These are phyloP conservation scores for Pythium utonaiense DNA, from an alignment of 352 stramenopile genomes.

Conservation along the genomic window DNA sequence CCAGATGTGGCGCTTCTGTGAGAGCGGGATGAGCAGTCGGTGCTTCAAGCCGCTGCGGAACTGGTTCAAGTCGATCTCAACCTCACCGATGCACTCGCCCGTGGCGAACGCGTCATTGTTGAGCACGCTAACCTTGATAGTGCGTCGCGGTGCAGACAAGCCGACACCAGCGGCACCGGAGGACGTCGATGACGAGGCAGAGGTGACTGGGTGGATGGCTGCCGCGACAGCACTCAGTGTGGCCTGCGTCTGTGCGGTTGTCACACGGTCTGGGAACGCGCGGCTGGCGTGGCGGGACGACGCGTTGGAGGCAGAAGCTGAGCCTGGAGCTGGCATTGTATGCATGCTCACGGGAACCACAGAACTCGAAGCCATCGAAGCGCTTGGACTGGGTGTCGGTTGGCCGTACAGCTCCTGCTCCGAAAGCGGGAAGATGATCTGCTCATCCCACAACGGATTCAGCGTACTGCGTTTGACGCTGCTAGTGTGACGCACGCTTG, in stretches of 20 bases:
- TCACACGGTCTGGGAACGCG: conserved; percentile 6
- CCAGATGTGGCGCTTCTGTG: conserved; percentile 45
- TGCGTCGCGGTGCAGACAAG: conserved; percentile 17
- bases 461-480: conserved; percentile 34
- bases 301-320: conserved; percentile 1
- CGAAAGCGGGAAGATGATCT: conserved; percentile 26
- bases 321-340: background rate
- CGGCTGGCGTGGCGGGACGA: conserved; percentile 21
- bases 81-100: conserved; percentile 47
- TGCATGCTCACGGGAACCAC: background rate
- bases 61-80: conserved; percentile 44
- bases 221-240: conserved; percentile 12
- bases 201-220: conserved; percentile 6
- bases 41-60: conserved; percentile 31
- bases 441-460: conserved; percentile 35
- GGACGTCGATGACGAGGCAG: background rate
- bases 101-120: conserved; percentile 55
- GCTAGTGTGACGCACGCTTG: conserved; percentile 33
- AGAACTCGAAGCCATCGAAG: background rate
- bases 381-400: background rate
- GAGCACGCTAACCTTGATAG: conserved; percentile 44
- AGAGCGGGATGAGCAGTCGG: conserved; percentile 42
- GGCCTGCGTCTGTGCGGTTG: background rate
- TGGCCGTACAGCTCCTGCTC: conserved; percentile 27
- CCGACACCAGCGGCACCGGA: conserved; percentile 10